Base-by-base conservation (phyloP, 2,329 filamentous ascomycete species). In the Tolypocladium guangdongense region DNA sequence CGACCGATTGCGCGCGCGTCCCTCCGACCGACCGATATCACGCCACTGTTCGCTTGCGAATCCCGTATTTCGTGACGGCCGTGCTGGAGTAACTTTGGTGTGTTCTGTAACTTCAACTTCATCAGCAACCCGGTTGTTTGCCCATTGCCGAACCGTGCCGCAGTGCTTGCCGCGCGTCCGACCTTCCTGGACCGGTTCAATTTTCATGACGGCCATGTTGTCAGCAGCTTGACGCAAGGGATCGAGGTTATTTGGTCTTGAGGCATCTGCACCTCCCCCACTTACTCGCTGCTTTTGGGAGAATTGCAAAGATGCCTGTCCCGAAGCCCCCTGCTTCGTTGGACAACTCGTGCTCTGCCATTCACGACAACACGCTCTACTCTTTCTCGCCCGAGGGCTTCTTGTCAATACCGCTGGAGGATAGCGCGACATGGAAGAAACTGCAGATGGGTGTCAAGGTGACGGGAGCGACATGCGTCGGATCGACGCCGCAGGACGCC, bases 301-400 rank as follows among this genome's bases (percentile, higher is more conserved):
- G 54, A 48, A 49, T 50, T 33, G 56, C 54, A 63, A 69, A 59
- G 51, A 95, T 95, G 90, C 74, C 83, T 64, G 75, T 86, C 54
- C 89, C 90, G 49, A 72, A 82, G 64, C 90, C 90, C 51, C 74
- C 80, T 52, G 78, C 83, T 65, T 75, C 84, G 57, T 74, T 96
- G 66, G 80, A 83, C 68, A 83, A 85, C 69, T 84, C 88, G 63
- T 97, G 92, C 71, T 90, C 90, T 54, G 82, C 87, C 64, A 79
- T 96, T 57, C 77, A 88, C 73, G 77, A 90, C 65, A 84, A 90
- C 68, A 90, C 84, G 14, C 81, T 97, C 52, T 97, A 95, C 73
- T 84, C 87, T 47, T 95, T 89, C 68, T 88, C 89, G 7, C 71
- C 82, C 10, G 71, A 81, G 48, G 87, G 83, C 32, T 91, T 97